Evolutionary conservation across 495 filamentous ascomycete species (phyloP).

Genomic region (Hyaloscypha bicolor): DNA sequence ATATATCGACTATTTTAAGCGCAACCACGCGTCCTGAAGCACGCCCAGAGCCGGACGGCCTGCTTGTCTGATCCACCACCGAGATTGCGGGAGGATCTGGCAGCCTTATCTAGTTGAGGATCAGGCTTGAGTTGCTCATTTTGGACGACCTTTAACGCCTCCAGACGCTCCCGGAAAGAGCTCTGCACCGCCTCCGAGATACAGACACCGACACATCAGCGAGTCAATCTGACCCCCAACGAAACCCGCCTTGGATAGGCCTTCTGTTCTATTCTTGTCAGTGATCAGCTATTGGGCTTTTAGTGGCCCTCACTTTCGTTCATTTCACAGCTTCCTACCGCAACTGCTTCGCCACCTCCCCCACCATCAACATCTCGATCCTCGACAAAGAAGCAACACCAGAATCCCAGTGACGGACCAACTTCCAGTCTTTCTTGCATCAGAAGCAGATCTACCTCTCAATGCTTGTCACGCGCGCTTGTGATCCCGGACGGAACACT

Average conservation of each 20-base stretch:
- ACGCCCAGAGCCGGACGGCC: conserved; percentile 24
- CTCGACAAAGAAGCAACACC: conserved; percentile 6
- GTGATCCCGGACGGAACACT: conserved; percentile 57
- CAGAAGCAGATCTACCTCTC: conserved; percentile 32
- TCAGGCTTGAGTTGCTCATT: conserved; percentile 8
- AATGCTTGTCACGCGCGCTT: conserved; percentile 64
- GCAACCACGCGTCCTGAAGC: conserved; percentile 31
- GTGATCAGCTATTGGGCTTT: conserved; percentile 25
- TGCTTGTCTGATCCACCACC: conserved; percentile 20
- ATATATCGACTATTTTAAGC: conserved; percentile 24
- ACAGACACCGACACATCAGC: conserved; percentile 6
- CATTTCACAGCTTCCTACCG: conserved; percentile 25
- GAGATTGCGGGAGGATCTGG: conserved; percentile 24
- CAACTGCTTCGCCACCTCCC: not conserved
- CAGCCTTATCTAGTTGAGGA: conserved; percentile 29
- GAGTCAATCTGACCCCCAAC: conserved; percentile 15
- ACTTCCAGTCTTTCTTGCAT: conserved; percentile 19
- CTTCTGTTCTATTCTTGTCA: conserved; percentile 29
- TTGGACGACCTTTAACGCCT: conserved; percentile 13
- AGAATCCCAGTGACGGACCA: conserved; percentile 5
- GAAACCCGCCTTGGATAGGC: conserved; percentile 25
- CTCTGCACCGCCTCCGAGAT: conserved; percentile 11
- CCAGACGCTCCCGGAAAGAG: conserved; percentile 15
- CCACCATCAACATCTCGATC: conserved; percentile 10
- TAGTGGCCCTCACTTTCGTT: conserved; percentile 30